phyloP scores from a whole-genome alignment of 1,284 basidiomycete genomes.

The Puccinia coronata region DNA sequence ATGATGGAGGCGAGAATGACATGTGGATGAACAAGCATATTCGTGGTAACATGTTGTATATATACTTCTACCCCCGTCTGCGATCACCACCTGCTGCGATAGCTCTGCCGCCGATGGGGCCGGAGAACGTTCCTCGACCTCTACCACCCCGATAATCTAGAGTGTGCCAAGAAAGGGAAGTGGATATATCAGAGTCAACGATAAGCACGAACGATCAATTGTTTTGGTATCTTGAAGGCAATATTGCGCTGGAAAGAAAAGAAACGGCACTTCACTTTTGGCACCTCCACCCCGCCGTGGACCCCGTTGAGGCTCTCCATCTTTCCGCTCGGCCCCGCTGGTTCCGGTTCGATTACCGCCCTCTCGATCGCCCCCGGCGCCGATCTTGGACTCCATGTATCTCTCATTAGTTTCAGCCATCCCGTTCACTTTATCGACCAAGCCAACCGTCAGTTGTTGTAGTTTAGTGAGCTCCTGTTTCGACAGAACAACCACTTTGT shows the following conservation, averaged over 20 bases:
- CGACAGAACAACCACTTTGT: constrained; percentile 83
- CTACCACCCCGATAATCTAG: constrained; percentile 46
- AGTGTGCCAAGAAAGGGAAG: neutral
- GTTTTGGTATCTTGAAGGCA: neutral
- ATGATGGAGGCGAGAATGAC: neutral
- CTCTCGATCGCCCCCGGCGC: constrained; percentile 57
- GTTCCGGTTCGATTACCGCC: constrained; percentile 14
- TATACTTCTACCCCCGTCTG: constrained; percentile 10
- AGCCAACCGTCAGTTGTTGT: constrained; percentile 82
- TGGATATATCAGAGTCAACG: neutral
- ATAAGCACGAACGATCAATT: neutral
- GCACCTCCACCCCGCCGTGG: constrained; percentile 42
- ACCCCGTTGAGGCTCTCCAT: constrained; percentile 37
- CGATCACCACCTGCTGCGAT: constrained; percentile 28
- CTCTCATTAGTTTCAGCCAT: constrained; percentile 98
- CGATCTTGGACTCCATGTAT: constrained; percentile 83
- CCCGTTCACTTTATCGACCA: constrained; percentile 81
- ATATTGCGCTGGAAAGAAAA: neutral
- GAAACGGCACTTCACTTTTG: constrained; percentile 26
- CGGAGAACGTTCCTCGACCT: constrained; percentile 43
- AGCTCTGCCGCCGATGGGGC: constrained; percentile 41
- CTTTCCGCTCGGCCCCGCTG: constrained; percentile 35
- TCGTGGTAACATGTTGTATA: neutral
- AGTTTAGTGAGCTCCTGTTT: constrained; percentile 81
- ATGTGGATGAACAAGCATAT: neutral